A percentile compares a stretch with the other conserved stretches of the same genome.
Conservation (phyloP, 371 early-diverging fungal species). For the Mortierella sp. region DNA sequence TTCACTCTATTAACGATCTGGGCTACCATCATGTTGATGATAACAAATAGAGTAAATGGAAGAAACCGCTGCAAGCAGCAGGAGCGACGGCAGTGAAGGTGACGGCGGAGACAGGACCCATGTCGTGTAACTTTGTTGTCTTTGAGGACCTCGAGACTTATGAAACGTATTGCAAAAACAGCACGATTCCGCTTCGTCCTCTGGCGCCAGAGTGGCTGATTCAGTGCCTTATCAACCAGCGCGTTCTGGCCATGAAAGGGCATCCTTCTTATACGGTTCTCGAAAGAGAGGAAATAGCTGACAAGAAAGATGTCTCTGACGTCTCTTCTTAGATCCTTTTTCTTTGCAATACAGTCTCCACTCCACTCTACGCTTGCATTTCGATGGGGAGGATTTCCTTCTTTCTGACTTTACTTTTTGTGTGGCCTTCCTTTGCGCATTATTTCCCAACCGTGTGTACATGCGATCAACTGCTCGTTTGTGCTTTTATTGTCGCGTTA, state of each 20-base stretch:
- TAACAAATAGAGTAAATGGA: constrained; percentile 19
- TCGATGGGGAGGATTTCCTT: too few relatives aligned
- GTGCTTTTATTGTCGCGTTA: too few relatives aligned
- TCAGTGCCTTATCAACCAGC: constrained; percentile 54
- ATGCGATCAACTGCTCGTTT: too few relatives aligned
- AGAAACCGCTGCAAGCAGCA: constrained; percentile 18
- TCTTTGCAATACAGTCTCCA: too few relatives aligned
- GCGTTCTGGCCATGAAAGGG: constrained; percentile 27
- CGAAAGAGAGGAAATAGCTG: background rate
- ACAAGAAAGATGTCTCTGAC: too few relatives aligned
- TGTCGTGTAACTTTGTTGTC: constrained; percentile 35
- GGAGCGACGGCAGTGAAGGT: constrained; percentile 31
- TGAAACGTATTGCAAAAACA: constrained; percentile 1
- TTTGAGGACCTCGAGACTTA: constrained; percentile 6
- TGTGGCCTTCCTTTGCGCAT: too few relatives aligned
- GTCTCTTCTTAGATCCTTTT: too few relatives aligned
- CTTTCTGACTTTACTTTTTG: too few relatives aligned
- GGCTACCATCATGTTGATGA: too few relatives aligned
- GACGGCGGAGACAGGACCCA: constrained; percentile 19
- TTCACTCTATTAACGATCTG: too few relatives aligned
- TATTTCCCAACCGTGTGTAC: too few relatives aligned
- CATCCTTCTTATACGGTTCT: constrained; percentile 32
- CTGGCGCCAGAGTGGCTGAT: constrained; percentile 40
- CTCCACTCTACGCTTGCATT: too few relatives aligned
- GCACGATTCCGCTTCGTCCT: background rate